A percentile compares a stretch with the other conserved stretches of the same genome.
Conservation (phyloP, 2,329 filamentous ascomycete genomes). For the Fonsecaea erecta region DNA sequence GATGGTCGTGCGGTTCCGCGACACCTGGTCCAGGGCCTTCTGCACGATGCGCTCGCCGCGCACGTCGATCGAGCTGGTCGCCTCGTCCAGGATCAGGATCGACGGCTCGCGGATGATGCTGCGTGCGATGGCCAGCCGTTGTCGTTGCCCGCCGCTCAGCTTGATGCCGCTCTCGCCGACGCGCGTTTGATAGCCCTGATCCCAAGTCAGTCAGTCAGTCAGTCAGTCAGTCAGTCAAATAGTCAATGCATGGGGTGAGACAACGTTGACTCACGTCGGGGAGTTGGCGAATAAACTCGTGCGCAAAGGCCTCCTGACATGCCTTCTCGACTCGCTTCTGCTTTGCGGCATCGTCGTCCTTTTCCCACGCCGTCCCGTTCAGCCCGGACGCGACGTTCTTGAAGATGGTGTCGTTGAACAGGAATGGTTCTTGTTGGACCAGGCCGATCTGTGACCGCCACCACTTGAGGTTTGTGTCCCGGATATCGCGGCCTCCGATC, state of each 20-base stretch:
- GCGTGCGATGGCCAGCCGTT: constrained; percentile 76
- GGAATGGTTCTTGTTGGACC: constrained; percentile 70
- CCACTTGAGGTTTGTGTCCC: constrained; percentile 65
- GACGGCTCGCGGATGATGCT: constrained; percentile 69
- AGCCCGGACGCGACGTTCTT: constrained; percentile 67
- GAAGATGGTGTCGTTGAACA: constrained; percentile 69
- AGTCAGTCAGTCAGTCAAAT: neutral
- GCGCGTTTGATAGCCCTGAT: constrained; percentile 69
- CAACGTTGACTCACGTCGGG: constrained; percentile 50
- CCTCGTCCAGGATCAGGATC: constrained; percentile 75
- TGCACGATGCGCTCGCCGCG: constrained; percentile 61
- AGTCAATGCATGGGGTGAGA: too few species aligned
- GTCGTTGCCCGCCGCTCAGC: constrained; percentile 82
- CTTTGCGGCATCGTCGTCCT: constrained; percentile 40
- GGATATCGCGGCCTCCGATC: constrained; percentile 59
- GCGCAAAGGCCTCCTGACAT: constrained; percentile 69
- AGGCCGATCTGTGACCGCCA: constrained; percentile 64
- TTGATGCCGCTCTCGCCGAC: constrained; percentile 80
- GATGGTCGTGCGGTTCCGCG: constrained; percentile 70
- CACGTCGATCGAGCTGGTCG: constrained; percentile 69
- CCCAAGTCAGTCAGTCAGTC: neutral
- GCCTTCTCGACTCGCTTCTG: constrained; percentile 63
- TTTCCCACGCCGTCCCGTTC: constrained; percentile 44
- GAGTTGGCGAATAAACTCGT: constrained; percentile 69
- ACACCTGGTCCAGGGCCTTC: constrained; percentile 58